phyloP scores from a whole-genome alignment of 345 rosid species.

The Eucalyptus caleyi region DNA sequence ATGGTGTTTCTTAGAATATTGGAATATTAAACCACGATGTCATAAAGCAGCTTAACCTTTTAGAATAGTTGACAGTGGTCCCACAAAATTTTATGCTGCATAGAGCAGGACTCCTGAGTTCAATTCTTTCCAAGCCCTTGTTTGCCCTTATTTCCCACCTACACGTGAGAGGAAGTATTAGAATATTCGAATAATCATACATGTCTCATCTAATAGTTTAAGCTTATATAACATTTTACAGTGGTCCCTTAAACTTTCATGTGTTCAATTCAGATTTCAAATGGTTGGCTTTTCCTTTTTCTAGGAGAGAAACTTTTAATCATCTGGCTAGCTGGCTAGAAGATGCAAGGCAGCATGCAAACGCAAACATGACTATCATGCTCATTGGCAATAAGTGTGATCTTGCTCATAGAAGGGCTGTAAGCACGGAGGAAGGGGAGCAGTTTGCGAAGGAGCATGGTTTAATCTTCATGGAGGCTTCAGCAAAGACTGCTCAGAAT shows the following conservation, averaged over 20 bases:
- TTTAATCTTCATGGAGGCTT: slow-evolving; percentile 95
- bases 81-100: background rate
- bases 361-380: slow-evolving; percentile 96
- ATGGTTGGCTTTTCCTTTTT: background rate
- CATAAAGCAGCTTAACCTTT: background rate
- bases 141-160: background rate
- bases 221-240: background rate
- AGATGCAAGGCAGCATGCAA: slow-evolving; percentile 96
- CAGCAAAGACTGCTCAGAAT: slow-evolving; percentile 96
- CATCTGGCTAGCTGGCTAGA: slow-evolving; percentile 96
- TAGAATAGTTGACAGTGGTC: background rate
- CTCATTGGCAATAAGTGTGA: slow-evolving; percentile 91
- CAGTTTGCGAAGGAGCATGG: slow-evolving; percentile 96
- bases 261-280: background rate
- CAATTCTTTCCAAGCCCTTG: background rate
- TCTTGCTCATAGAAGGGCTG: slow-evolving; percentile 94
- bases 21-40: background rate
- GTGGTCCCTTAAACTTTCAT: background rate
- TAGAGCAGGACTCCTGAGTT: background rate
- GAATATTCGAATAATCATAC: background rate
- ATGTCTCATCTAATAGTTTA: background rate
- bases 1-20: background rate
- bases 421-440: slow-evolving; percentile 88
- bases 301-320: slow-evolving; percentile 88
- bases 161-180: background rate